Base-by-base conservation (phyloP, 257 asterid species). In the Oldenlandia corymbosa region DNA sequence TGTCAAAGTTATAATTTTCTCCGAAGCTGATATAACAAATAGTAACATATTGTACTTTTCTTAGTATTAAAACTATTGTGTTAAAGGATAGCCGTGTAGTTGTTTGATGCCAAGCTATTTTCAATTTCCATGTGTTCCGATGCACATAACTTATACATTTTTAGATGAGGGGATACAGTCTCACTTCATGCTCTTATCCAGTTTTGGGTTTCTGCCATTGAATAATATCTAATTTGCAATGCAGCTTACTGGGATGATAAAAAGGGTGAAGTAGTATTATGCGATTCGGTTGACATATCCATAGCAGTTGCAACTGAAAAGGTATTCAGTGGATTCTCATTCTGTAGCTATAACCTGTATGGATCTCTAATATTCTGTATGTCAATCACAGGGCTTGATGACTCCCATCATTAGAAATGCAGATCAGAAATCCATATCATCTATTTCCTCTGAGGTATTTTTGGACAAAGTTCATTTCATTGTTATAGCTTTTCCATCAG, bases 251-350 rank as follows among this genome's bases (percentile, higher is more conserved):
- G 99, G 99, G 90, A 93, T 80, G 71, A 57, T 61, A 77, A 68
- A 69, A 88, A 79, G 78, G 94, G 83, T 37, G 99, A 86, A 80
- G 71, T 78, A 32, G 79, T 86, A 23, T 70, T 86, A 47, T 81
- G 87, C 63, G 92, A 85, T 74, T 78, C 95, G n/a, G 89, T 93
- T 72, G 99, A 93, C 78, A 90, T 88, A 80, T 90, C 99, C 52
- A 80, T 93, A 76, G 99, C 99, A 45, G 97, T 93, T 70, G 99
- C 99, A 60, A 93, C 97, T 26, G 97, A 93, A 75, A 93, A 93
- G 99, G 97, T 88, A 80, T 58, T 61, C 31, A 69, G 37, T 68
- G 64, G 26, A 41, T 47, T 60, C 66, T 26, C 64, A 76, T 65
- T 58, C 65, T 0, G 42, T 58, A 61, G 62, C 47, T 48, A 58